phyloP scores from a whole-genome alignment of 352 stramenopile species.

The Globisporangium nunn region DNA sequence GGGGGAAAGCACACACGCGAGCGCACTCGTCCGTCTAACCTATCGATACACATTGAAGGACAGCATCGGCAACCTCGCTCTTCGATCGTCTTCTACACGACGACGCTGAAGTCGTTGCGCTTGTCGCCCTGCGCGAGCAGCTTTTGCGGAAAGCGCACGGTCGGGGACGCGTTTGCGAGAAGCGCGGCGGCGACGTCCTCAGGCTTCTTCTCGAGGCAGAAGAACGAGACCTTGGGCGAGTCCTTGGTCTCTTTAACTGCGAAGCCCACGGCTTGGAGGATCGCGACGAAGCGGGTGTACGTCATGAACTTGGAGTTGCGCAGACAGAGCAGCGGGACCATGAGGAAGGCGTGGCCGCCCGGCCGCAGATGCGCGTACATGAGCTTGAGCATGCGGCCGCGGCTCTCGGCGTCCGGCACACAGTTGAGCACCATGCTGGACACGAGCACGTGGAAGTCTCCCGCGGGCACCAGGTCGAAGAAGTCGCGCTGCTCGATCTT shows the following conservation, averaged over 20 bases:
- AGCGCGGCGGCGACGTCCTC: slow-evolving; percentile 11
- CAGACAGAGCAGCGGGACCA: slow-evolving; percentile 71
- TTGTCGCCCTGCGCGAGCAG: slow-evolving; percentile 40
- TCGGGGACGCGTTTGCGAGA: slow-evolving; percentile 11
- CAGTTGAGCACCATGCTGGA: slow-evolving; percentile 95
- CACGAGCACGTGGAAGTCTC: slow-evolving; percentile 88
- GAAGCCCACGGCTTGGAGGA: slow-evolving; percentile 70
- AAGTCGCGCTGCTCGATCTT: slow-evolving; percentile 91
- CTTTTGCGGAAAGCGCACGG: slow-evolving; percentile 34
- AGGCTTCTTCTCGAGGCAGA: slow-evolving; percentile 51
- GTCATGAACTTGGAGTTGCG: slow-evolving; percentile 76
- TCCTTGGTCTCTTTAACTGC: slow-evolving; percentile 62
- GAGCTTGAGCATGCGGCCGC: slow-evolving; percentile 70
- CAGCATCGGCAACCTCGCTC: neutral
- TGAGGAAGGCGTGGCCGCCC: slow-evolving; percentile 57
- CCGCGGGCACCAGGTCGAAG: slow-evolving; percentile 64
- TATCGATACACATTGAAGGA: neutral
- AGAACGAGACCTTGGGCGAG: slow-evolving; percentile 77
- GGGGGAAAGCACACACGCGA: too few species aligned
- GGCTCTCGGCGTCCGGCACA: slow-evolving; percentile 84
- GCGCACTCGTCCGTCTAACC: neutral
- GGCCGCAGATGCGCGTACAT: slow-evolving; percentile 52
- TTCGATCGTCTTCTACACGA: slow-evolving; percentile 23
- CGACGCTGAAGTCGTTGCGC: slow-evolving; percentile 63
- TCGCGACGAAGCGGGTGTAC: slow-evolving; percentile 51